A percentile compares a stretch with the other conserved stretches of the same genome.
Evolutionary conservation across 1,139 yeast genomes (phyloP).

Genomic region (Protomyces inundatus): DNA sequence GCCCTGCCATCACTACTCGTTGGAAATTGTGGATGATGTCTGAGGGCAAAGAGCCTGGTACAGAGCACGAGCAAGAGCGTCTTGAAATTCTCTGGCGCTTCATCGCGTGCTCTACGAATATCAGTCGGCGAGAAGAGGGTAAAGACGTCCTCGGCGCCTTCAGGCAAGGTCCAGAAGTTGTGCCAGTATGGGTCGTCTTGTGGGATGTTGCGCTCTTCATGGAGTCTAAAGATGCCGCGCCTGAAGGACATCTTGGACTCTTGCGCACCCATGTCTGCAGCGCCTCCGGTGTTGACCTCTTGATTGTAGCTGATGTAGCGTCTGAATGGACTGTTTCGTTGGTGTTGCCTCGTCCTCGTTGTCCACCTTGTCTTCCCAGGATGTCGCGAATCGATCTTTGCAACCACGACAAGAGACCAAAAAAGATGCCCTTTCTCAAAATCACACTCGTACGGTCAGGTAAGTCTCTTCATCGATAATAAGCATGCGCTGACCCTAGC

Average conservation of each 20-base stretch:
- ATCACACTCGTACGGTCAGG: conserved; percentile 22
- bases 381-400: no score
- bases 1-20: conserved; percentile 31
- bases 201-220: conserved; percentile 49
- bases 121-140: conserved; percentile 54
- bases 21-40: conserved; percentile 36
- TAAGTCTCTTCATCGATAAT: not conserved
- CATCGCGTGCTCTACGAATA: conserved; percentile 54
- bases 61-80: conserved; percentile 49
- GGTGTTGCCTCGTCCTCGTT: no score
- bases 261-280: conserved; percentile 55
- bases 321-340: no score
- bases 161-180: conserved; percentile 47
- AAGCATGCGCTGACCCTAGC: conserved; percentile 49
- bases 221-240: conserved; percentile 58
- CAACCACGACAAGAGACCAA: not conserved
- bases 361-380: no score
- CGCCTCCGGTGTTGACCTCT: not conserved
- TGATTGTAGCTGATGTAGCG: not conserved
- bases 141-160: conserved; percentile 51
- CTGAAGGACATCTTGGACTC: conserved; percentile 62
- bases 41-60: conserved; percentile 39
- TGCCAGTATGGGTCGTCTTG: conserved; percentile 53
- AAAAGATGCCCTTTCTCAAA: conserved; percentile 13
- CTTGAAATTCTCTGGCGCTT: conserved; percentile 53